Conservation (phyloP, 2,329 filamentous ascomycete genomes). For the Fusarium sp. region DNA sequence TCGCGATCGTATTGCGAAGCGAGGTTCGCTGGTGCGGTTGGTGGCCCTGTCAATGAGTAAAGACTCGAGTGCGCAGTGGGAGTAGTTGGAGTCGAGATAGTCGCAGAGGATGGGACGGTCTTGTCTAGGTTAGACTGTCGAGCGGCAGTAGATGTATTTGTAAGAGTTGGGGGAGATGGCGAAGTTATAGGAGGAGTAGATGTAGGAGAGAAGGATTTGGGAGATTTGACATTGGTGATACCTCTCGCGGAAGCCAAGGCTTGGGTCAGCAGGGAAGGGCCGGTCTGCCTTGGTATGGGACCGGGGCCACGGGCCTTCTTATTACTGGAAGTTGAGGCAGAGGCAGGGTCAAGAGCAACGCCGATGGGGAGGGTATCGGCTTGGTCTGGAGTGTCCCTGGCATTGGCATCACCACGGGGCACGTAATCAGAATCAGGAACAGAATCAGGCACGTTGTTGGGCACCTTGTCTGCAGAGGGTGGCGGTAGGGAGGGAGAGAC, state of each 20-base stretch:
- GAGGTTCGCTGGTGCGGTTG: conserved; percentile 12
- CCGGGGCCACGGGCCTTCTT: conserved; percentile 56
- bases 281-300: conserved; percentile 55
- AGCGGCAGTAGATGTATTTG: neutral
- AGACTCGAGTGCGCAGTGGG: conserved; percentile 9
- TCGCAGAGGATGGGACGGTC: conserved; percentile 13
- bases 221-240: conserved; percentile 47
- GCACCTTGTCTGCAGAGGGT: conserved; percentile 35
- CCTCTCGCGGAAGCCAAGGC: conserved; percentile 68
- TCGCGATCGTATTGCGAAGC: conserved; percentile 36
- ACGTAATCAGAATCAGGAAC: conserved; percentile 40
- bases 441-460: conserved; percentile 39
- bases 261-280: conserved; percentile 66
- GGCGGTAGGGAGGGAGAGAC: conserved; percentile 33
- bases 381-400: conserved; percentile 29
- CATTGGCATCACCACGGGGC: conserved; percentile 39
- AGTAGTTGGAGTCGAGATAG: conserved; percentile 18
- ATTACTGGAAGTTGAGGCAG: conserved; percentile 42
- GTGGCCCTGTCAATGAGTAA: conserved; percentile 10
- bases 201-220: conserved; percentile 23
- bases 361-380: conserved; percentile 17
- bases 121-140: conserved; percentile 27
- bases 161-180: conserved; percentile 8
- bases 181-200: conserved; percentile 23
- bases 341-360: conserved; percentile 12